Percentiles rank a stretch among this genome's conserved stretches.
Evolutionary conservation across 306 rosid genomes (phyloP).

Genomic region (Mimosa bimucronata): DNA sequence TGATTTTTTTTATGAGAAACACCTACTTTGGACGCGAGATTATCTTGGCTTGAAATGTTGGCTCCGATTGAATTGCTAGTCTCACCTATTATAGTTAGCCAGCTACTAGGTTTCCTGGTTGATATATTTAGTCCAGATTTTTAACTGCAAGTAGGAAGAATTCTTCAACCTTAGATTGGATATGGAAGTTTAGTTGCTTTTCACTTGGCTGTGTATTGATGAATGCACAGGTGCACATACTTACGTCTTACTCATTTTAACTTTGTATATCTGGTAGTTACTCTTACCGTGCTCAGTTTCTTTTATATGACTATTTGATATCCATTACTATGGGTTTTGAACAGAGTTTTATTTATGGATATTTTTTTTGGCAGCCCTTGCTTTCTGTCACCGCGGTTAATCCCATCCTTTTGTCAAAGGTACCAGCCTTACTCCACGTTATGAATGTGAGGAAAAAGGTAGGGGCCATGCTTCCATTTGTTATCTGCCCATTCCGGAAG

Average conservation of each 20-base stretch:
- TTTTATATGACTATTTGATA: neutral
- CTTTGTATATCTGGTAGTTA: conserved; percentile 20
- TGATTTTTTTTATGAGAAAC: neutral
- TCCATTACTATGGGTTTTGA: neutral
- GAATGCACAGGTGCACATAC: conserved; percentile 7
- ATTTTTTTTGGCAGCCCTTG: conserved; percentile 92
- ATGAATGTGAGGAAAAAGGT: conserved; percentile 82
- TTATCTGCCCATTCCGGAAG: conserved; percentile 80
- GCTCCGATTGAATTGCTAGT: neutral
- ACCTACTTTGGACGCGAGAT: neutral
- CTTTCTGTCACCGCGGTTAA: conserved; percentile 95
- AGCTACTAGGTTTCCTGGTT: too few relatives aligned
- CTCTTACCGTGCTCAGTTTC: conserved; percentile 1
- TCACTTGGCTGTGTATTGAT: neutral
- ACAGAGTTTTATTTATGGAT: conserved; percentile 18
- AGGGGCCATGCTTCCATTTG: conserved; percentile 75
- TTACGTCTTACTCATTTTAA: conserved; percentile 8
- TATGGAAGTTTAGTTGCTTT: neutral
- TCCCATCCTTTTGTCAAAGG: conserved; percentile 92
- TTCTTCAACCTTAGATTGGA: neutral
- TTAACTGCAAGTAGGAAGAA: neutral
- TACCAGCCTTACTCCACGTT: conserved; percentile 81
- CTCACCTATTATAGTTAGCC: neutral
- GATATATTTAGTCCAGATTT: neutral
- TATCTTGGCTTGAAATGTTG: neutral